These are phyloP conservation scores for Monosporozyma aerobia DNA, from an alignment of 805 yeast species.

Conservation along the genomic window DNA sequence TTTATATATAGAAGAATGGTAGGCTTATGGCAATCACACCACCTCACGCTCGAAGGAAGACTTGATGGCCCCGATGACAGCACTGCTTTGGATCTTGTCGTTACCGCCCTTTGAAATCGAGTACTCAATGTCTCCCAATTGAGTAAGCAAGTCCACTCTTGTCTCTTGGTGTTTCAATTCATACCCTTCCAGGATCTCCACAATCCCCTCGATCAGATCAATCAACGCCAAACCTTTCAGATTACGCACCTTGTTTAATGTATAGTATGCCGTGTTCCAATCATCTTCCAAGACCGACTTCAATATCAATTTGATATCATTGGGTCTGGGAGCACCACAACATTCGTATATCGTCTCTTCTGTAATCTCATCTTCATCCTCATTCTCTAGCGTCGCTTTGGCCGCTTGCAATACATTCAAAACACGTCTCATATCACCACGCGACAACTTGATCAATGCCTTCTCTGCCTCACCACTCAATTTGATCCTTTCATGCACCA, in stretches of 20 bases:
- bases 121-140: constrained; percentile 82
- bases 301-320: constrained; percentile 65
- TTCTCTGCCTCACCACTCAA: constrained; percentile 50
- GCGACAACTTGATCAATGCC: constrained; percentile 62
- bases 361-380: constrained; percentile 38
- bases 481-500: constrained; percentile 54
- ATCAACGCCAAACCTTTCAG: constrained; percentile 82
- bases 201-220: constrained; percentile 71
- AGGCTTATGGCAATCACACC: background rate
- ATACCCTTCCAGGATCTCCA: constrained; percentile 57
- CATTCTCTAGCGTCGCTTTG: constrained; percentile 56
- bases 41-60: constrained; percentile 32
- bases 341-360: constrained; percentile 81
- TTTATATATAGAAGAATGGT: too few species aligned
- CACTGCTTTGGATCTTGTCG: constrained; percentile 82
- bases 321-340: constrained; percentile 91
- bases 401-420: constrained; percentile 92
- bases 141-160: constrained; percentile 54
- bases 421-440: constrained; percentile 95
- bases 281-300: constrained; percentile 77
- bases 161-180: constrained; percentile 51
- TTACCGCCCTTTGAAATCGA: constrained; percentile 88
- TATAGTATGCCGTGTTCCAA: constrained; percentile 69
- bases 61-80: constrained; percentile 80
- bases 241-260: constrained; percentile 56